Conservation (phyloP, 2,329 filamentous ascomycete species). For the Talaromyces sp. region DNA sequence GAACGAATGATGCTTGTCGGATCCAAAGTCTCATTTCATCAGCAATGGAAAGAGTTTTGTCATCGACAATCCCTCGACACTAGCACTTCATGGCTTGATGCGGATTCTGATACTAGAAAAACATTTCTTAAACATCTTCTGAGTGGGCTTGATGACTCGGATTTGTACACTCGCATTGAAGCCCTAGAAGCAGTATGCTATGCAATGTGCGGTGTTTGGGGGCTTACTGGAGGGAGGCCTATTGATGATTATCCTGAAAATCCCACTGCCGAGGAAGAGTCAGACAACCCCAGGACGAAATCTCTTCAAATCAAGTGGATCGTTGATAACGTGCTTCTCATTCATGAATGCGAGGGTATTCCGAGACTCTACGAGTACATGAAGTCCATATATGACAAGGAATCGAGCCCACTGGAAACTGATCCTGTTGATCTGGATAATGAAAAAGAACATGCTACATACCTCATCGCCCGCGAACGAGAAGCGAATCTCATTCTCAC, state of each 20-base stretch:
- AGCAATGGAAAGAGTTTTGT: conserved; percentile 64
- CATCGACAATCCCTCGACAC: conserved; percentile 31
- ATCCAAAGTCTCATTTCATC: conserved; percentile 72
- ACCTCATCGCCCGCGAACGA: conserved; percentile 36
- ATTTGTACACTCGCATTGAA: conserved; percentile 43
- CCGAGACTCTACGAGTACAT: conserved; percentile 37
- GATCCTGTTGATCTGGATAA: conserved; percentile 24
- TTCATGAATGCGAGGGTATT: conserved; percentile 37
- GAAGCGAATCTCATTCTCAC: conserved; percentile 45
- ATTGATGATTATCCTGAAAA: conserved; percentile 31
- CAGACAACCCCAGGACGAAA: conserved; percentile 46
- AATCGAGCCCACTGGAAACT: conserved; percentile 22
- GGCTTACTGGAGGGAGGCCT: conserved; percentile 57
- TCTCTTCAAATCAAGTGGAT: conserved; percentile 49
- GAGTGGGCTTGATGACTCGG: conserved; percentile 36
- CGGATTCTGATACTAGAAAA: conserved; percentile 51
- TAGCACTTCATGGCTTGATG: conserved; percentile 63
- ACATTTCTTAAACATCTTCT: conserved; percentile 41
- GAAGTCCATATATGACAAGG: conserved; percentile 38
- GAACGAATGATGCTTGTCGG: conserved; percentile 76
- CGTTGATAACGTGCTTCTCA: conserved; percentile 38
- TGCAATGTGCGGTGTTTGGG: conserved; percentile 67
- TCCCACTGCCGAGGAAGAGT: conserved; percentile 34
- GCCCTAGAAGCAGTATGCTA: conserved; percentile 48
- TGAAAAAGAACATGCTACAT: conserved; percentile 33